These are phyloP conservation scores for Amauroascus verrucosus DNA, from an alignment of 2,329 filamentous ascomycete species.

Conservation along the genomic window DNA sequence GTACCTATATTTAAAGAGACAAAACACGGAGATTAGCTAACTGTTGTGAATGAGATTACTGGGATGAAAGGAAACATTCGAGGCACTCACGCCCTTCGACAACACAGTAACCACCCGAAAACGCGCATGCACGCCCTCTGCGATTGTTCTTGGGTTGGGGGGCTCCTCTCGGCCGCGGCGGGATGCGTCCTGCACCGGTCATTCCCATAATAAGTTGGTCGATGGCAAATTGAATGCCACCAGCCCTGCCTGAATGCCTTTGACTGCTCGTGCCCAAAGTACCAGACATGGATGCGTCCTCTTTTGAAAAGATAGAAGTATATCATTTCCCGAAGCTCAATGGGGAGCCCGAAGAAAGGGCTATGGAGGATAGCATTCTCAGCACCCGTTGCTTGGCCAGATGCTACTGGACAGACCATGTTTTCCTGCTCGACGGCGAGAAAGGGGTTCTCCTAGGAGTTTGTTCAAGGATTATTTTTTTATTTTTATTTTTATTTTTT, in stretches of 20 bases:
- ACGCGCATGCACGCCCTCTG: conserved; percentile 2
- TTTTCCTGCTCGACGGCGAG: background rate
- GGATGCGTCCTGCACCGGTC: conserved; percentile 8
- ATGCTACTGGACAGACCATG: conserved; percentile 2
- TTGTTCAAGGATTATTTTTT: too few species aligned
- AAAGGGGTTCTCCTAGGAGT: too few species aligned
- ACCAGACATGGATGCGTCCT: conserved; percentile 8
- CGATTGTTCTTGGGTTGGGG: background rate
- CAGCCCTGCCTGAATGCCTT: conserved; percentile 6
- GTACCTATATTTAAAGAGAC: background rate
- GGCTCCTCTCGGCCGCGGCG: background rate
- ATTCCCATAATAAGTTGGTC: background rate
- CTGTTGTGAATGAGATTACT: too few species aligned
- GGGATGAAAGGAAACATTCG: background rate
- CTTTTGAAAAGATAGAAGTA: conserved; percentile 5
- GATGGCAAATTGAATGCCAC: conserved; percentile 9
- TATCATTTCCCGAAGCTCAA: conserved; percentile 10
- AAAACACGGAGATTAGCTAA: background rate
- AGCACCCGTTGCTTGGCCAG: background rate
- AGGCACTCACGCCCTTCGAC: conserved; percentile 6
- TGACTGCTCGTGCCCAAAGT: background rate
- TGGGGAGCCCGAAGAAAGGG: conserved; percentile 5
- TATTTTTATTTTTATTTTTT: too few species aligned
- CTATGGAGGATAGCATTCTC: conserved; percentile 1
- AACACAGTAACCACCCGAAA: conserved; percentile 7